Evolutionary conservation across 1,139 yeast genomes (phyloP), one percentile per base, ranked within the genome.

Genomic region (Yamadazyma blattariae): DNA sequence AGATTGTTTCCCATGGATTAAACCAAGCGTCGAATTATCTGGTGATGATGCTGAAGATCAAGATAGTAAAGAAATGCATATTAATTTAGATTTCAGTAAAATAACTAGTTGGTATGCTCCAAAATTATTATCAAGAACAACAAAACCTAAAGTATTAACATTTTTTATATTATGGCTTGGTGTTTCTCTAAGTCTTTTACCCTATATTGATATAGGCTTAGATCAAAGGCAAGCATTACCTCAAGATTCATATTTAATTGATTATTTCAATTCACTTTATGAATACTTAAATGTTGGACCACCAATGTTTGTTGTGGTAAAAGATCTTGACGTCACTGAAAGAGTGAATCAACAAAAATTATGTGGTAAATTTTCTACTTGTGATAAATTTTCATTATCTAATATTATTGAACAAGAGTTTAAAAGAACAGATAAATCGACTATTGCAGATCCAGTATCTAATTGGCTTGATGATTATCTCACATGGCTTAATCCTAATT

Each of bases 401-500:
- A 92, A 89, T 50, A 69, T 90, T n/a, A 59, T 92, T 30, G 96
- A 89, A 49, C 94, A 87, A 55, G 98, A 92, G 53, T 75, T 84
- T 37, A 77, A 80, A 43, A 64, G 96, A 31, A 67, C 80, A 0
- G 65, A 75, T 2, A 51, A 66, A 7, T 82, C 94, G 1, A 82
- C 83, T 10, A 71, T 92, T 30, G 73, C 76, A 2, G 94, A 86
- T 33, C 96, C 97, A 0, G 77, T 88, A 2, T 80, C 96, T 1
- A 83, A 84, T 49, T 92, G 97, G 97, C 65, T 89, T 35, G 98
- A 92, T 57, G 97, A 92, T 53, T 90, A 79, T 54, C 69, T 92
- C 44, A 74, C 80, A 32, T 92, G 94, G 85, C 64, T 90, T 41
- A 89, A 89, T 52, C 98, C 98, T 0, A 76, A 75, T 30, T 67